Base-by-base conservation (phyloP, 2,329 filamentous ascomycete genomes). In the Lasiodiplodia theobromae region DNA sequence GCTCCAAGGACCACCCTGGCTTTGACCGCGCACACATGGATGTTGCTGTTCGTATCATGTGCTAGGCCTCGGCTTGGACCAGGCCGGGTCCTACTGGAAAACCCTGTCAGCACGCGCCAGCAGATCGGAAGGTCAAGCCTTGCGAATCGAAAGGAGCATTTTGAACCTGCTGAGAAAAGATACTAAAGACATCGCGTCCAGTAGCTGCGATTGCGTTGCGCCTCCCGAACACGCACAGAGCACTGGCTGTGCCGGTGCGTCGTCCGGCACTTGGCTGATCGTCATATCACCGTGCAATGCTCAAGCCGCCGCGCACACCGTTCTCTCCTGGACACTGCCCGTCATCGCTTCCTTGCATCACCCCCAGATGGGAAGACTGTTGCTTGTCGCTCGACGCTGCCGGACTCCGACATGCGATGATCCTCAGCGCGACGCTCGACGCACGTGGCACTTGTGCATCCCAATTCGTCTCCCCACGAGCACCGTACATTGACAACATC, bases 281-380 rank as follows among this genome's bases (percentile, higher is more conserved):
- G 44, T 64, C 60, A 64, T 64, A 64, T 52, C 47, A 44, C 31
- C 21, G 23, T 38, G 7, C 28, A 21, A 34, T 64, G 60, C 60
- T 64, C 60, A 52, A 52, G 47, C 60, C 60, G 47, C 28, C 2
- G 47, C 28, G 60, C 60, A 64, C 44, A 14, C 60, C 47, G 23
- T 52, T 38, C 60, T 38, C 28, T 12, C 8, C 18, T 28, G 40
- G 51, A 23, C 37, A 23, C 58, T 63, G 60, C 37, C 60, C 44
- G 60, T 52, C 60, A 64, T 64, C 47, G 47, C 47, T 64, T 31
- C 28, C 47, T 64, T 64, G 60, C 60, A 64, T 64, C 60, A 64
- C 52, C 28, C 60, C 44, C 40, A 31, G 31, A n/a, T 49, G 60
- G 47, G 31, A 52, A 52, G 40, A 47, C 44, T 18, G 44, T 28